Base-by-base conservation (phyloP, 768 basidiomycete species). In the Sporobolomyces pararoseus region DNA sequence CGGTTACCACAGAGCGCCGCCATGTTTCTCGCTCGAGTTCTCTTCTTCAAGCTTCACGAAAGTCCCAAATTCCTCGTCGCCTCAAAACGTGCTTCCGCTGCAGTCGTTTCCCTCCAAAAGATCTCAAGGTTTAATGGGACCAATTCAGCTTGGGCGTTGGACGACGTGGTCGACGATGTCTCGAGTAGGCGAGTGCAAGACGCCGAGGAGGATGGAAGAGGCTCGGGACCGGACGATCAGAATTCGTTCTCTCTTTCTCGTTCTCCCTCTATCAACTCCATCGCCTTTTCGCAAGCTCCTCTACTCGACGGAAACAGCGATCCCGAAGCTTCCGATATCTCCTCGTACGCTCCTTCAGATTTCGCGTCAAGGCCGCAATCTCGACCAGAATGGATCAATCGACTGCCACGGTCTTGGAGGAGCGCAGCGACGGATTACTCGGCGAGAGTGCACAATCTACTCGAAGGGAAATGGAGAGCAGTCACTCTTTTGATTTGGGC, bases 11-110 rank as follows among this genome's bases (percentile, higher is more conserved):
- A 98, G 94, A 96, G 92, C 12, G 81, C 93, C 10, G 79, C 82
- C 3, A 94, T 97, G 89, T 93, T 92, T 78, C 77, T 90, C 35
- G 87, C 87, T 16, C 89, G 96, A 23, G 90, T 94, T 66, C 81
- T 89, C 14, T 87, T 97, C 79, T 96, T 98, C 84, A 86, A 88
- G 25, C 81, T 99, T 7, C 89, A 97, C 79, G 95, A 99, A 80
- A 94, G 92, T 0, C 93, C 96, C 2, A 75, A 75, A 31, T 76
- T 88, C 78, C 87, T 99, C 67, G 91, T 95, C 7, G 88, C 92
- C 53, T 87, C 90, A 0, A 91, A 92, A 21, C 85, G 91, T 51
- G 87, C 85, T 39, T 84, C 86, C 42, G 93, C 96, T 74, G 95
- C 94, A 0, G 80, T 95, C 42, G 85, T 89, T 73, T 87, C 87